Conservation (phyloP, 78 protist species). For the Chrysochromulina tobinii region DNA sequence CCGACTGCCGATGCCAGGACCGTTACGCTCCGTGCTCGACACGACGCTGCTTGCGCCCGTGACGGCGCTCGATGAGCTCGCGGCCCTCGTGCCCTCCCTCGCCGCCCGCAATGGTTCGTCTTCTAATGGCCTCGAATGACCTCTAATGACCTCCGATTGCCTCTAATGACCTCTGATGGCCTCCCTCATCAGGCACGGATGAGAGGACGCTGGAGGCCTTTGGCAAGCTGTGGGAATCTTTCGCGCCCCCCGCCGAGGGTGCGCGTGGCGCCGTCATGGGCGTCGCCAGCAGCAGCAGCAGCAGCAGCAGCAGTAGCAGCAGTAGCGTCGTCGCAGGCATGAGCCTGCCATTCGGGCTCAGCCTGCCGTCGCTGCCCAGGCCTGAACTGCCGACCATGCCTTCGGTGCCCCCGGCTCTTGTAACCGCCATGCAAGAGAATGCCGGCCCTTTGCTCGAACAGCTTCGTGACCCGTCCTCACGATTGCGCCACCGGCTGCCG, state of each 20-base stretch:
- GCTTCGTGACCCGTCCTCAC: neutral
- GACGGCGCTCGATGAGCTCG: neutral
- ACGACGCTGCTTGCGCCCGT: neutral
- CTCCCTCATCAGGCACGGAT: neutral
- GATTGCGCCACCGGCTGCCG: neutral
- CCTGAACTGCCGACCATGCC: neutral
- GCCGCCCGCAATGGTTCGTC: neutral
- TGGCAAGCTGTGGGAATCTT: neutral
- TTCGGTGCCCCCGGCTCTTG: neutral
- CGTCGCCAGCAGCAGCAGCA: no score
- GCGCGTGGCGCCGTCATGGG: no score
- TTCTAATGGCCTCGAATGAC: no score
- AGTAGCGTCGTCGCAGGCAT: no score
- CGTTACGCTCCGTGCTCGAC: neutral
- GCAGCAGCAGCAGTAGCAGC: no score
- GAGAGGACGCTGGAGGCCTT: neutral
- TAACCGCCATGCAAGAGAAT: neutral
- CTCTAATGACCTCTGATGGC: no score
- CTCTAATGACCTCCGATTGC: no score
- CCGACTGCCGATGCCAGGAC: neutral
- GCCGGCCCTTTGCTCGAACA: neutral
- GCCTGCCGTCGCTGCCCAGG: no score
- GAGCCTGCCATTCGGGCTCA: no score
- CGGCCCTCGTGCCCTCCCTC: neutral
- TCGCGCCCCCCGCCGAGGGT: neutral